Evolutionary conservation across 129 eudicot genomes (phyloP).

Genomic region (sunflower (Helianthus annuus)): HanXRQr2.0-SUNRISE NC_035443.2:41668649-41669148

Average conservation of each 20-base stretch:
- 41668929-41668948: constrained; percentile 35
- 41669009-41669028: constrained; percentile 63
- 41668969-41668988: constrained; percentile 61
- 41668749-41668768: constrained; percentile 50
- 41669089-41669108: constrained; percentile 40
- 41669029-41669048: constrained; percentile 73
- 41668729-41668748: constrained; percentile 51
- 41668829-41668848: constrained; percentile 36
- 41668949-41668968: constrained; percentile 55
- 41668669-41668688: neutral
- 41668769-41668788: constrained; percentile 39
- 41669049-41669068: constrained; percentile 49
- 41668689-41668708: neutral
- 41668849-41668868: constrained; percentile 54
- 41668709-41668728: constrained; percentile 22
- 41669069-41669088: constrained; percentile 54
- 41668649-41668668: constrained; percentile 31
- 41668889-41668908: constrained; percentile 52
- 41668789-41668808: constrained; percentile 52
- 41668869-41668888: constrained; percentile 47
- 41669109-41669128: constrained; percentile 61
- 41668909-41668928: constrained; percentile 45
- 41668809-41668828: constrained; percentile 71
- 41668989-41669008: constrained; percentile 52
- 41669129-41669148: constrained; percentile 35